These are phyloP conservation scores for Rauvolfia tetraphylla DNA, from an alignment of 257 asterid genomes.

Conservation along the genomic window DNA sequence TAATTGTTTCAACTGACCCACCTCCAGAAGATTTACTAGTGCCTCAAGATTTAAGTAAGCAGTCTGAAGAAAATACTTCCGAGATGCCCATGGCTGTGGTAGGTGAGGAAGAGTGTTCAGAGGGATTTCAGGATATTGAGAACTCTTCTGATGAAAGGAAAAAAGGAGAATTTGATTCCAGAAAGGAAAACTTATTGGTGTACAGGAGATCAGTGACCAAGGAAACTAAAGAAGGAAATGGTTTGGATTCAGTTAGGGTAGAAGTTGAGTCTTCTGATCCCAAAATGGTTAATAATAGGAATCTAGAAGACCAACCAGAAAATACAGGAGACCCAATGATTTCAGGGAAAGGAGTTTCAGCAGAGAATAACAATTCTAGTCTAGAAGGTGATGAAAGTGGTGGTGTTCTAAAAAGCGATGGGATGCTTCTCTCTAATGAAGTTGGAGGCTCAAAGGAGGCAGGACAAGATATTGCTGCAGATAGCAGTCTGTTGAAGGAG, in stretches of 20 bases:
- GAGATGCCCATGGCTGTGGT: conserved; percentile 37
- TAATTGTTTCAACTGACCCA: conserved; percentile 30
- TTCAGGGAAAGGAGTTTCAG: conserved; percentile 25
- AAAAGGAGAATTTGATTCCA: conserved; percentile 27
- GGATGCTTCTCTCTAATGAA: conserved; percentile 34
- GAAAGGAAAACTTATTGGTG: conserved; percentile 50
- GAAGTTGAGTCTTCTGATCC: conserved; percentile 39
- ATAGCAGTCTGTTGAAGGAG: conserved; percentile 28
- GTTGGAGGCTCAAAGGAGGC: conserved; percentile 39
- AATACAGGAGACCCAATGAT: conserved; percentile 23
- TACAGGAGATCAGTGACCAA: conserved; percentile 58
- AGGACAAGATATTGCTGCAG: conserved; percentile 26
- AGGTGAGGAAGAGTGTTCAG: conserved; percentile 31
- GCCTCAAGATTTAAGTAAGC: conserved; percentile 31
- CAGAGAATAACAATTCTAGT: conserved; percentile 20
- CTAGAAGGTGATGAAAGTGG: conserved; percentile 20
- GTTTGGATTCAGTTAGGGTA: conserved; percentile 27
- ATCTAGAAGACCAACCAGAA: conserved; percentile 31
- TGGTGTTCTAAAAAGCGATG: conserved; percentile 21
- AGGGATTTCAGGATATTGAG: conserved; percentile 41
- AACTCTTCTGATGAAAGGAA: conserved; percentile 42
- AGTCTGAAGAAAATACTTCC: conserved; percentile 33
- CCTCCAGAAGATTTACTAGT: conserved; percentile 34
- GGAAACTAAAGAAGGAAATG: conserved; percentile 47
- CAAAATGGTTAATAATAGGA: conserved; percentile 22